phyloP scores from a whole-genome alignment of 495 filamentous ascomycete species.

The Hypomontagnella submonticulosa region DNA sequence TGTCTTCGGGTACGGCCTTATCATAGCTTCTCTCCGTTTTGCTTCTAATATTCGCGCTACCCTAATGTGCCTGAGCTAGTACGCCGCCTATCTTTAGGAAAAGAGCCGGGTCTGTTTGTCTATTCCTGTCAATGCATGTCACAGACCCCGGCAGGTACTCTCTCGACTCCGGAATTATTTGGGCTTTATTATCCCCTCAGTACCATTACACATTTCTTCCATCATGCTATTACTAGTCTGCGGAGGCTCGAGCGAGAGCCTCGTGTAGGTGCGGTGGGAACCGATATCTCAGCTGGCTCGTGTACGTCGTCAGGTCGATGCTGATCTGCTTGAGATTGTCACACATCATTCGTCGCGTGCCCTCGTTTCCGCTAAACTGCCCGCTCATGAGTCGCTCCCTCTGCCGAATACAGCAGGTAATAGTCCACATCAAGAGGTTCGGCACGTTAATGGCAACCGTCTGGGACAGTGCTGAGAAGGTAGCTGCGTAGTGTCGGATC shows the following conservation, averaged over 20 bases:
- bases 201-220: constrained; percentile 9
- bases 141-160: neutral
- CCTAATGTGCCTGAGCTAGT: constrained; percentile 1
- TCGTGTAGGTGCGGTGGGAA: constrained; percentile 79
- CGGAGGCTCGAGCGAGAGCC: constrained; percentile 78
- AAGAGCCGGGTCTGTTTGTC: too few species aligned
- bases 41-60: neutral
- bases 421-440: constrained; percentile 91
- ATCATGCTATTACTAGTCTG: constrained; percentile 58
- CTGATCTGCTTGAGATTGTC: constrained; percentile 78
- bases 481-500: constrained; percentile 79
- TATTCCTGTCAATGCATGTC: neutral
- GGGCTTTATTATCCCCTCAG: neutral
- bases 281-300: constrained; percentile 91
- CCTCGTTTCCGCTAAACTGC: constrained; percentile 77
- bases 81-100: neutral
- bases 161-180: neutral
- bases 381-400: constrained; percentile 71
- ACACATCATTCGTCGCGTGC: constrained; percentile 70
- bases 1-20: neutral
- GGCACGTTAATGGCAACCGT: constrained; percentile 87
- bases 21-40: neutral
- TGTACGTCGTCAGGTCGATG: constrained; percentile 92
- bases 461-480: constrained; percentile 77
- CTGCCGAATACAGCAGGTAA: constrained; percentile 81